A percentile compares a stretch with the other conserved stretches of the same genome.
These are phyloP conservation scores for Zygosaccharomyces gambellarensis DNA, from an alignment of 805 yeast genomes.

Conservation along the genomic window DNA sequence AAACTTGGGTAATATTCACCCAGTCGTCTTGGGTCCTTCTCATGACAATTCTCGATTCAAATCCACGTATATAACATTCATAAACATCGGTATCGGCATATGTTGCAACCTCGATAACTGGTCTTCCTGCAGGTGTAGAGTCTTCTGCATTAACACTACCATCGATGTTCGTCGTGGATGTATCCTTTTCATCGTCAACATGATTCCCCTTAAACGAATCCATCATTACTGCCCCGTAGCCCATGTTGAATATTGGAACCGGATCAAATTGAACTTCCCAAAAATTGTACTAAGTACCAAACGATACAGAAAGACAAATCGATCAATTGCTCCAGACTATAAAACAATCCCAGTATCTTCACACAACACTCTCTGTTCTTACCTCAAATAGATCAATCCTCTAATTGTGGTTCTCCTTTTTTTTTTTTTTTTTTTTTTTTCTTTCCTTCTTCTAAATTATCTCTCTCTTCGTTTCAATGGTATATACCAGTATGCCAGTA, in stretches of 20 bases:
- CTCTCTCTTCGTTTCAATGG: not conserved
- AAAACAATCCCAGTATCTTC: too few species aligned
- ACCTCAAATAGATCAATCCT: too few species aligned
- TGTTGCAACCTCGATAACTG: conserved; percentile 39
- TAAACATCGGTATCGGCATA: conserved; percentile 49
- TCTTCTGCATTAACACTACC: not conserved
- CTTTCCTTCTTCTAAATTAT: not conserved
- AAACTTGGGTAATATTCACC: conserved; percentile 84
- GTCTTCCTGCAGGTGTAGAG: conserved; percentile 10
- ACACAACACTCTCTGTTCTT: too few species aligned
- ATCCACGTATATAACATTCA: conserved; percentile 61
- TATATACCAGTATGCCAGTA: not conserved
- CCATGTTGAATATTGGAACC: conserved; percentile 4
- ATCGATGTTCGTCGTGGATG: not conserved
- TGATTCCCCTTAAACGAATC: conserved; percentile 6
- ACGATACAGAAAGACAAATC: too few species aligned
- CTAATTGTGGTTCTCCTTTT: too few species aligned
- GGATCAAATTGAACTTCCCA: too few species aligned
- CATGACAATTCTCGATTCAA: conserved; percentile 47
- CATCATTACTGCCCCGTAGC: conserved; percentile 11
- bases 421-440: too few species aligned
- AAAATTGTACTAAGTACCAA: too few species aligned
- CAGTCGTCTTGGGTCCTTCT: conserved; percentile 86
- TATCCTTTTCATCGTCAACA: conserved; percentile 2
- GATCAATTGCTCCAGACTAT: too few species aligned